Conservation (phyloP, 2,329 filamentous ascomycete genomes). For the Pyrenophora graminea region DNA sequence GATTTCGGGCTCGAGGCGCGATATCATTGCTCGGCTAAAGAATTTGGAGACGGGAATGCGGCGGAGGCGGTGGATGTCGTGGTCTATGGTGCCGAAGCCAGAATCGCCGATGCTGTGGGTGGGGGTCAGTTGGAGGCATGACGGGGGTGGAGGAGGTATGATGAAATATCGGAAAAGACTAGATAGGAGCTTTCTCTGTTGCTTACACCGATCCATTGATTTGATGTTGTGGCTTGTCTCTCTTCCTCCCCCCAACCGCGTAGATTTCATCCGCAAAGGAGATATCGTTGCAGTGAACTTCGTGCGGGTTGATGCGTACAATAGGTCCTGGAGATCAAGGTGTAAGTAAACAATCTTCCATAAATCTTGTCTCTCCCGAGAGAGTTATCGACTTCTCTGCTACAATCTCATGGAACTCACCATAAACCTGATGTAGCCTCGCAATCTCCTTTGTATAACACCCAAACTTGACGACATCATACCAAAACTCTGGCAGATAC, state of each 20-base stretch:
- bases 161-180: too few species aligned
- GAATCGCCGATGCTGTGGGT: slow-evolving; percentile 22
- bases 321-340: slow-evolving; percentile 30
- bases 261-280: slow-evolving; percentile 39
- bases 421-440: slow-evolving; percentile 45
- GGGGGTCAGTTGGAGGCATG: too few species aligned
- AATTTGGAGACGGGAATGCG: slow-evolving; percentile 42
- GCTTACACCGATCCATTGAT: slow-evolving; percentile 33
- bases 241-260: slow-evolving; percentile 29
- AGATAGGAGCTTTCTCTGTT: background rate
- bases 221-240: slow-evolving; percentile 32
- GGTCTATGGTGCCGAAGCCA: slow-evolving; percentile 29
- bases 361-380: slow-evolving; percentile 25
- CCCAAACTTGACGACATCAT: slow-evolving; percentile 41
- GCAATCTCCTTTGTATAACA: slow-evolving; percentile 42
- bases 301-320: slow-evolving; percentile 40
- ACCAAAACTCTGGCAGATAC: slow-evolving; percentile 43
- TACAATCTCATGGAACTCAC: slow-evolving; percentile 13
- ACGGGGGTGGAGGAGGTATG: too few species aligned
- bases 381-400: too few species aligned
- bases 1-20: slow-evolving; percentile 29
- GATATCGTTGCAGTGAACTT: slow-evolving; percentile 40
- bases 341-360: slow-evolving; percentile 19
- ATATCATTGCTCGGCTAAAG: slow-evolving; percentile 41
- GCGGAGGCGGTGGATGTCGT: slow-evolving; percentile 41